phyloP scores from a whole-genome alignment of 495 filamentous ascomycete species.

The Pseudotulostoma volvatum region DNA sequence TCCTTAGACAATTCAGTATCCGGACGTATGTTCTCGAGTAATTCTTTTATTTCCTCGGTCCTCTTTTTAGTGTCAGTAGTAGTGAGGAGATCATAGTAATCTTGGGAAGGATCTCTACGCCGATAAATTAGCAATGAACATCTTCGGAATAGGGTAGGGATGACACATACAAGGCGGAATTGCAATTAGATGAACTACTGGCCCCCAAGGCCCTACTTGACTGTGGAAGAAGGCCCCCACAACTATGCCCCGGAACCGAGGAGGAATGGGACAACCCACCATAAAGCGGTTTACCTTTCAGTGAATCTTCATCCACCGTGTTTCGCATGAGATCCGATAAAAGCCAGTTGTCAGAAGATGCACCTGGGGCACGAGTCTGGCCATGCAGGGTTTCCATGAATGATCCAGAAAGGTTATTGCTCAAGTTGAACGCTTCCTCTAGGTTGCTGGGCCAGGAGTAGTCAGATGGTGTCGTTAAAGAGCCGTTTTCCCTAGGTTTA shows the following conservation, averaged over 20 bases:
- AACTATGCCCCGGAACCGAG: background rate
- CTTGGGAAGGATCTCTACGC: constrained; percentile 10
- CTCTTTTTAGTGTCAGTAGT: constrained; percentile 37
- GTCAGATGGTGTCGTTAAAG: too few relatives aligned
- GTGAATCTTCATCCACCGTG: too few relatives aligned
- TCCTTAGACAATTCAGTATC: constrained; percentile 50
- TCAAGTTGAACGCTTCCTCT: too few relatives aligned
- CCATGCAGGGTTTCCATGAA: too few relatives aligned
- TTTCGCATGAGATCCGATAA: too few relatives aligned
- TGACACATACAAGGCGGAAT: background rate
- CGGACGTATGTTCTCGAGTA: constrained; percentile 58
- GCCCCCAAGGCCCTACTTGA: constrained; percentile 2
- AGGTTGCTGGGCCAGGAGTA: too few relatives aligned
- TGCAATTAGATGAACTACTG: constrained; percentile 2
- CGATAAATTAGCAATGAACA: constrained; percentile 4
- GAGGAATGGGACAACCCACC: too few relatives aligned
- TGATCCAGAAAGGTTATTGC: too few relatives aligned
- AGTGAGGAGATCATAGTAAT: constrained; percentile 33
- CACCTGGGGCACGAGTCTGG: too few relatives aligned
- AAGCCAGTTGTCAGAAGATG: too few relatives aligned
- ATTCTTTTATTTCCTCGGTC: constrained; percentile 45
- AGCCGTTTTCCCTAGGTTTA: too few relatives aligned
- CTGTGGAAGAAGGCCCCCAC: background rate
- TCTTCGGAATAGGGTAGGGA: constrained; percentile 3
- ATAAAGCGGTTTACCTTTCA: too few relatives aligned